A percentile compares a stretch with the other conserved stretches of the same genome.
Conservation (phyloP, 306 rosid species). For the Lablab purpureus region DNA sequence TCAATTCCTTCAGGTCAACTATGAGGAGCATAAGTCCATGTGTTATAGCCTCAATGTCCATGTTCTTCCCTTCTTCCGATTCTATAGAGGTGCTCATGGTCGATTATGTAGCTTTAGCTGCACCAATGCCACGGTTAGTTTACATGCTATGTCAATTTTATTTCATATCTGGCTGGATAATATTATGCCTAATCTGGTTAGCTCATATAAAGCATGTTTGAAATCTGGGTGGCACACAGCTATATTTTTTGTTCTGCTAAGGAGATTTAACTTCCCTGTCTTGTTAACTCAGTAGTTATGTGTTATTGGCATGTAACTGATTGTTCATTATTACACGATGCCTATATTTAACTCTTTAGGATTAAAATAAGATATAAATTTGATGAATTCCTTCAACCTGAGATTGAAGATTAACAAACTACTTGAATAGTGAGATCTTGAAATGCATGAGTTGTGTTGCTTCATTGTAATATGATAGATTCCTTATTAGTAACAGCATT, state of each 20-base stretch:
- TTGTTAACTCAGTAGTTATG: background rate
- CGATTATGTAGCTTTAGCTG: conserved; percentile 95
- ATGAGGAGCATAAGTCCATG: conserved; percentile 88
- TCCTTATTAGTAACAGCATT: conserved; percentile 13
- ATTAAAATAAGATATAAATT: background rate
- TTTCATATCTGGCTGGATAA: background rate
- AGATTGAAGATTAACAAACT: background rate
- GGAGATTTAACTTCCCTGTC: background rate
- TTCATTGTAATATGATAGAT: background rate
- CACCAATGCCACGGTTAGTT: conserved; percentile 90
- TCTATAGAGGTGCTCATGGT: conserved; percentile 91
- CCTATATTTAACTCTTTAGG: background rate
- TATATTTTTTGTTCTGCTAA: background rate
- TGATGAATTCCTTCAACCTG: background rate
- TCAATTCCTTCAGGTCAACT: conserved; percentile 81
- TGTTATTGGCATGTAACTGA: background rate
- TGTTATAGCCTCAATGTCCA: conserved; percentile 88
- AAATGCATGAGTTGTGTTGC: background rate
- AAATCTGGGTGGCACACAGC: conserved; percentile 1
- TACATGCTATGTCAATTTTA: conserved; percentile 21
- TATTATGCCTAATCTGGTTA: conserved; percentile 11
- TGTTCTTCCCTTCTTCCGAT: conserved; percentile 91
- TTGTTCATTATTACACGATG: background rate
- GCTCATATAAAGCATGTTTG: conserved; percentile 3
- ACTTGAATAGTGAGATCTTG: conserved; percentile 21